Conservation (phyloP, 176 grass and related monocot species). For the Oryza brachyantha region DNA sequence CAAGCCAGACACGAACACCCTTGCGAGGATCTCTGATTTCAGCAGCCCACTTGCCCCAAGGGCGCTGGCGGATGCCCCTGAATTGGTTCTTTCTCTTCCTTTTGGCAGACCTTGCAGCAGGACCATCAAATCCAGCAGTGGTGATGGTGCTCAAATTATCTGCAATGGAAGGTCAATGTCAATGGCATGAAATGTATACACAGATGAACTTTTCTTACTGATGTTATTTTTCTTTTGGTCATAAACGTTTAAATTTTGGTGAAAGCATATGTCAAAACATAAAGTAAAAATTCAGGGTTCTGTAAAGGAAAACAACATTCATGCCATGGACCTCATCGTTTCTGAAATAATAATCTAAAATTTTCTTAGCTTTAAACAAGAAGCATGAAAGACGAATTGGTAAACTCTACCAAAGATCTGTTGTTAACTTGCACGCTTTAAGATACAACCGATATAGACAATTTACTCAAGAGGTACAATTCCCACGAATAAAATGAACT, state of each 20-base stretch:
- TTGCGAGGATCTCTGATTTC: conserved; percentile 96
- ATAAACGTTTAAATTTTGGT: conserved; percentile 4
- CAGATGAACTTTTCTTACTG: background rate
- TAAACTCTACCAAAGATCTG: background rate
- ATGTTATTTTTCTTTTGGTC: background rate
- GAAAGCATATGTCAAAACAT: background rate
- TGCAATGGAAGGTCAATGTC: conserved; percentile 28
- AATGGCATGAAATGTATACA: conserved; percentile 6
- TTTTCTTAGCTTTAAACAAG: background rate
- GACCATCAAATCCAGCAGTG: conserved; percentile 39
- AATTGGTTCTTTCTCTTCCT: conserved; percentile 93
- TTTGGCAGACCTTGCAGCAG: conserved; percentile 54
- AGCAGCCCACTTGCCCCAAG: conserved; percentile 99
- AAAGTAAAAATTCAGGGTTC: background rate
- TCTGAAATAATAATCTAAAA: background rate
- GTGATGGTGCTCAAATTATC: conserved; percentile 47
- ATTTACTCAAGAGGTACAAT: background rate
- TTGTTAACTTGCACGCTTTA: background rate
- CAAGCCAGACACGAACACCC: conserved; percentile 94
- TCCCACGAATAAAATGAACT: background rate
- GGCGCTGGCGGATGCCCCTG: conserved; percentile 92
- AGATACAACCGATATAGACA: background rate
- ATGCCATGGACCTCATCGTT: background rate
- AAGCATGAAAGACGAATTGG: background rate
- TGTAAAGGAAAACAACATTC: background rate